These are phyloP conservation scores for Houttuynia cordata DNA, from an alignment of 164 flowering plant species.

Conservation along the genomic window DNA sequence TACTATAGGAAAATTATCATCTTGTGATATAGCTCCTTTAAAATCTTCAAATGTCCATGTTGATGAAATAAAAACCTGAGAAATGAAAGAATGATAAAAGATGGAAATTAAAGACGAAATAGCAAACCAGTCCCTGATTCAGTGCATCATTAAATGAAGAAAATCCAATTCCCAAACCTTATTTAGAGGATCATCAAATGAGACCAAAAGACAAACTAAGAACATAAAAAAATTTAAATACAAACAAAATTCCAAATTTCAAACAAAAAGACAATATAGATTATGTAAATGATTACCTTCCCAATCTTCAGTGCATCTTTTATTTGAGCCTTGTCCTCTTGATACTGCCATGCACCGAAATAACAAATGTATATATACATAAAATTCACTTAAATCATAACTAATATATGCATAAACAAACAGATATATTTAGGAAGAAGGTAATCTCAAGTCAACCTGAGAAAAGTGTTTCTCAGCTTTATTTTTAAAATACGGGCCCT, in stretches of 20 bases:
- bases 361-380: neutral
- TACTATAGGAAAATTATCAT: conserved; percentile 24
- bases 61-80: conserved; percentile 45
- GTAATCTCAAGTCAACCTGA: no score
- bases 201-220: neutral
- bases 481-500: no score
- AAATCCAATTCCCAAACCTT: no score
- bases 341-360: conserved; percentile 40
- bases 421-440: no score
- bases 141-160: no score
- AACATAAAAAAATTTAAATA: no score
- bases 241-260: no score
- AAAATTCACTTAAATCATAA: neutral
- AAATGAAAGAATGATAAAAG: conserved; percentile 4
- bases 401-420: neutral
- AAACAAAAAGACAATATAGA: no score
- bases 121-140: neutral
- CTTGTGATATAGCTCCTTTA: conserved; percentile 43
- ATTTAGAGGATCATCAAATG: neutral
- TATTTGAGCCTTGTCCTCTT: conserved; percentile 61
- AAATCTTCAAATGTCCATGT: conserved; percentile 70
- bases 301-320: conserved; percentile 65
- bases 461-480: no score
- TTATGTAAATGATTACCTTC: conserved; percentile 34
- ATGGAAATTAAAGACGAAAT: neutral